Percentiles rank a stretch among this genome's conserved stretches.
Evolutionary conservation across 2,329 filamentous ascomycete genomes (phyloP).

Genomic region (Ophiostoma triangulosporum): DNA sequence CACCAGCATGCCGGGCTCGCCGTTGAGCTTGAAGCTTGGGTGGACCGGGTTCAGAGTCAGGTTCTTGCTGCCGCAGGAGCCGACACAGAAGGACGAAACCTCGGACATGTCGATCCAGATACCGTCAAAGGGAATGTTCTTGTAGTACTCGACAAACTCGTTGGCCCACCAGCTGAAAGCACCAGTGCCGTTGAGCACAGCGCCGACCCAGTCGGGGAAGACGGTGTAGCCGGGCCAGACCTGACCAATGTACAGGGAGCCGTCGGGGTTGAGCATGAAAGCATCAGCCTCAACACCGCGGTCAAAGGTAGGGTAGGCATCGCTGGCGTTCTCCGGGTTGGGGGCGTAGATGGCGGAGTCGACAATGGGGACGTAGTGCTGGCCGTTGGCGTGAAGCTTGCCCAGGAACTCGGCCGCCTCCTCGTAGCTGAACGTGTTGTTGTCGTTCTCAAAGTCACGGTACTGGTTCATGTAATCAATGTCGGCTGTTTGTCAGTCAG

Average conservation of each 20-base stretch:
- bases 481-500: constrained; percentile 29
- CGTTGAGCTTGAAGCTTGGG: constrained; percentile 50
- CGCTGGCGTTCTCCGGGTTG: constrained; percentile 55
- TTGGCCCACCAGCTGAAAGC: constrained; percentile 49
- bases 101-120: constrained; percentile 49
- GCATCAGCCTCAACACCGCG: constrained; percentile 43
- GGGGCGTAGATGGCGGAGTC: constrained; percentile 58
- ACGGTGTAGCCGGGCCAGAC: constrained; percentile 65
- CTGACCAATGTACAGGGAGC: constrained; percentile 41
- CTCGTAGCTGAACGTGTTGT: constrained; percentile 38
- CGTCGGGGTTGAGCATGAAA: constrained; percentile 45
- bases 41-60: constrained; percentile 55
- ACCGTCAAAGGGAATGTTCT: constrained; percentile 34
- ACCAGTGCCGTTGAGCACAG: constrained; percentile 46
- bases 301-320: constrained; percentile 49
- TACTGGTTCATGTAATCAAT: constrained; percentile 58
- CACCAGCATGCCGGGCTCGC: constrained; percentile 46
- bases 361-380: constrained; percentile 63
- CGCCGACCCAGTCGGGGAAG: constrained; percentile 53
- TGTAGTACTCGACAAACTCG: constrained; percentile 27
- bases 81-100: constrained; percentile 36
- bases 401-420: constrained; percentile 47
- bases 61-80: constrained; percentile 55
- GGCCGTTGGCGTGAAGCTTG: constrained; percentile 47
- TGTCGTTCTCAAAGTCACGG: constrained; percentile 49